phyloP scores from a whole-genome alignment of 176 grass and related monocot genomes.

The Oryza glaberrima region DNA sequence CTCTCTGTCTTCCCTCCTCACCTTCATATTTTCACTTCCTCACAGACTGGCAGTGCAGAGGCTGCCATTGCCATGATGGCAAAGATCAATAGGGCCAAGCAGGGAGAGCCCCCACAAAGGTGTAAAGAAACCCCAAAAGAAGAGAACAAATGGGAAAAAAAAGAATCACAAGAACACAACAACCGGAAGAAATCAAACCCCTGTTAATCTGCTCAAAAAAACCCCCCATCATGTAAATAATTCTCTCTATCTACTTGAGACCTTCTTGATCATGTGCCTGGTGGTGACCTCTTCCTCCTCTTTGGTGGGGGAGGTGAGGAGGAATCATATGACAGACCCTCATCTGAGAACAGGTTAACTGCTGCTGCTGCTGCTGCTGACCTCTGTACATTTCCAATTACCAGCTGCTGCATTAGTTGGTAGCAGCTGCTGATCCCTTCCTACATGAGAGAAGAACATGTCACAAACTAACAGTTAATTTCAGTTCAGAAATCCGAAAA shows the following conservation, averaged over 20 bases:
- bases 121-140: slow-evolving; percentile 60
- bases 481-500: slow-evolving; percentile 13
- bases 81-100: slow-evolving; percentile 38
- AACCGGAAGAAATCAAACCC: slow-evolving; percentile 56
- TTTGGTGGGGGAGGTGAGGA: slow-evolving; percentile 58
- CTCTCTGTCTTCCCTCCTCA: not conserved
- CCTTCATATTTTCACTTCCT: slow-evolving; percentile 35
- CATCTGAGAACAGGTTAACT: slow-evolving; percentile 47
- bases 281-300: slow-evolving; percentile 74
- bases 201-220: slow-evolving; percentile 62
- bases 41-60: slow-evolving; percentile 57
- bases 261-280: slow-evolving; percentile 36
- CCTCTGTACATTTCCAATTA: slow-evolving; percentile 49
- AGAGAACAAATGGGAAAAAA: slow-evolving; percentile 51
- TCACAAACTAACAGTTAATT: not conserved
- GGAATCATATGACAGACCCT: slow-evolving; percentile 44
- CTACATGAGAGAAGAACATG: slow-evolving; percentile 39
- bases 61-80: slow-evolving; percentile 50
- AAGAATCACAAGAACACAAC: slow-evolving; percentile 50
- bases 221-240: slow-evolving; percentile 39
- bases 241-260: slow-evolving; percentile 42
- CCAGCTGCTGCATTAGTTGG: slow-evolving; percentile 64
- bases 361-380: slow-evolving; percentile 30
- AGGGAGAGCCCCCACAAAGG: slow-evolving; percentile 50
- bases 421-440: slow-evolving; percentile 79